Conservation (phyloP, 371 early-diverging fungal genomes). For the Batrachochytrium dendrobatidis region DNA sequence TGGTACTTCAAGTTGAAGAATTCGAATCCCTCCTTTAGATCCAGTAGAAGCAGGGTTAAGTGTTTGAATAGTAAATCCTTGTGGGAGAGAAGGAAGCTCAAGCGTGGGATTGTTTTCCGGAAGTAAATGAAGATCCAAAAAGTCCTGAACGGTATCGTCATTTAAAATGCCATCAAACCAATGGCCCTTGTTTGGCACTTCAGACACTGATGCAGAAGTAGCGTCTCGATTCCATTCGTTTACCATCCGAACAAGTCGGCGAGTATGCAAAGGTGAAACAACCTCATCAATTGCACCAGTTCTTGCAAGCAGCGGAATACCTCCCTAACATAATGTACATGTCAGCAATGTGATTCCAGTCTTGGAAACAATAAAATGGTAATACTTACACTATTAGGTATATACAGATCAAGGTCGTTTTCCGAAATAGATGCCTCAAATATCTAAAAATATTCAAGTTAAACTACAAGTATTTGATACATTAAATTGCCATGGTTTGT, state of each 20-base stretch:
- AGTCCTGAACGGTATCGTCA: conserved; percentile 39
- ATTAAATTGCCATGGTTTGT: neutral
- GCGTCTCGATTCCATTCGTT: conserved; percentile 48
- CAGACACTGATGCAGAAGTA: conserved; percentile 34
- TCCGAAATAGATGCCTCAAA: conserved; percentile 62
- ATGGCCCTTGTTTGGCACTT: conserved; percentile 50
- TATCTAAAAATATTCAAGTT: conserved; percentile 30
- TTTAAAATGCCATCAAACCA: conserved; percentile 56
- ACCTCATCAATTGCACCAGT: conserved; percentile 59
- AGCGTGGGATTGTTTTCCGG: conserved; percentile 18
- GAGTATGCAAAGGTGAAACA: conserved; percentile 61
- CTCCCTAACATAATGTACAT: conserved; percentile 30
- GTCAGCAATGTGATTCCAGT: too few species aligned
- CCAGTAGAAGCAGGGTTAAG: conserved; percentile 60
- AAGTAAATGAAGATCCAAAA: conserved; percentile 29
- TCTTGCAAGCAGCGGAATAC: conserved; percentile 52
- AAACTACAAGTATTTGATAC: conserved; percentile 1
- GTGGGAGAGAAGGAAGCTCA: conserved; percentile 29
- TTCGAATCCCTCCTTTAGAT: conserved; percentile 49
- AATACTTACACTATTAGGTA: conserved; percentile 51
- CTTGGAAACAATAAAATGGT: too few species aligned
- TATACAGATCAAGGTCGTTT: conserved; percentile 61
- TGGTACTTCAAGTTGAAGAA: conserved; percentile 57
- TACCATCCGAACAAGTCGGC: conserved; percentile 52
- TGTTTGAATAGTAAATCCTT: conserved; percentile 47